Percentiles rank a stretch among this genome's conserved stretches.
phyloP scores from a whole-genome alignment of 2,329 filamentous ascomycete species.

The Arthrobotrys entomopaga region DNA sequence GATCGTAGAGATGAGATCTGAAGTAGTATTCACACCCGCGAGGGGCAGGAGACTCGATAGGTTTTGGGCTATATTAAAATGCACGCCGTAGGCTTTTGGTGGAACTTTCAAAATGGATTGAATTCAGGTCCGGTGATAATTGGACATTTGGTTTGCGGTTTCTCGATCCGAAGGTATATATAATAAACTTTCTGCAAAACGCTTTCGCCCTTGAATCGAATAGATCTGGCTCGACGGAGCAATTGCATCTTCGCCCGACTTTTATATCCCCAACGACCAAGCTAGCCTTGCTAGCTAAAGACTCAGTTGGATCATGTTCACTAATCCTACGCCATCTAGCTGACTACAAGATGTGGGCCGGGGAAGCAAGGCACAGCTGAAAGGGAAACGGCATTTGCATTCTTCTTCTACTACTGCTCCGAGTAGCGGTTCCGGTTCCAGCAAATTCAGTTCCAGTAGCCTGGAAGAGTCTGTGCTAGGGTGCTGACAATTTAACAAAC shows the following conservation, averaged over 20 bases:
- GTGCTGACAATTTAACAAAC: not conserved
- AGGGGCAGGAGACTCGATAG: not conserved
- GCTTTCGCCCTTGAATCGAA: not conserved
- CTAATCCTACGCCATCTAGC: conserved; percentile 50
- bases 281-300: too few relatives aligned
- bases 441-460: conserved; percentile 6
- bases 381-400: not conserved
- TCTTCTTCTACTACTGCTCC: too few relatives aligned
- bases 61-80: not conserved
- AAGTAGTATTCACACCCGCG: conserved; percentile 44
- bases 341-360: conserved; percentile 29
- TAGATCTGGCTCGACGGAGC: conserved; percentile 13
- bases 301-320: conserved; percentile 52
- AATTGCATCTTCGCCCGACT: not conserved
- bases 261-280: too few relatives aligned
- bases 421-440: not conserved
- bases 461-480: conserved; percentile 1
- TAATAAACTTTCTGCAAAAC: conserved; percentile 38
- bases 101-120: not conserved
- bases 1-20: conserved; percentile 19
- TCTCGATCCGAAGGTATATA: conserved; percentile 14
- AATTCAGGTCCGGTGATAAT: conserved; percentile 17
- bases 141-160: conserved; percentile 45
- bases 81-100: not conserved
- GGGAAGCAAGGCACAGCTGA: conserved; percentile 20